Evolutionary conservation across 2,329 filamentous ascomycete genomes (phyloP).

Genomic region (Aspergillus sclerotialis): DNA sequence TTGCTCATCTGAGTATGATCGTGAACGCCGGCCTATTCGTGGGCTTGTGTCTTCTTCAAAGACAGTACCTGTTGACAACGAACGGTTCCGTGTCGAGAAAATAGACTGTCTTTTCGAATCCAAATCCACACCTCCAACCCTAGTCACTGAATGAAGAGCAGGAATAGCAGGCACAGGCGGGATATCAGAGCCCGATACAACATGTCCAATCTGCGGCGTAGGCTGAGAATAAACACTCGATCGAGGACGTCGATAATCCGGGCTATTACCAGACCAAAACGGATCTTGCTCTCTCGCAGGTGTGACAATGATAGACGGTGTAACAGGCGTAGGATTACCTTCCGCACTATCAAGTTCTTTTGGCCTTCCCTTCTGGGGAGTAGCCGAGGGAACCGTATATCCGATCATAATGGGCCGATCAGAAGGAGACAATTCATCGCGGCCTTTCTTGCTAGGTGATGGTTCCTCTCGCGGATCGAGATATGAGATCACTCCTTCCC

Average conservation of each 20-base stretch:
- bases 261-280: constrained; percentile 26
- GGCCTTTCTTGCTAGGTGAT: constrained; percentile 17
- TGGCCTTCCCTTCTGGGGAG: constrained; percentile 10
- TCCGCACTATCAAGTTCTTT: constrained; percentile 22
- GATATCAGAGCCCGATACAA: constrained; percentile 19
- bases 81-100: constrained; percentile 18
- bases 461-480: constrained; percentile 10
- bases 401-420: constrained; percentile 42
- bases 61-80: constrained; percentile 28
- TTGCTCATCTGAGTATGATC: constrained; percentile 24
- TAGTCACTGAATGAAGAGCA: constrained; percentile 15
- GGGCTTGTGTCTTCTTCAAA: constrained; percentile 28
- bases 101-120: constrained; percentile 10
- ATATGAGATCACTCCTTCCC: constrained; percentile 8
- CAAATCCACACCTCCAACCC: constrained; percentile 9
- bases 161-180: constrained; percentile 39
- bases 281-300: constrained; percentile 36
- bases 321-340: constrained; percentile 15
- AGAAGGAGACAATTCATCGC: constrained; percentile 35
- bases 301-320: constrained; percentile 41
- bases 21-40: constrained; percentile 6
- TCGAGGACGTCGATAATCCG: constrained; percentile 19
- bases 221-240: constrained; percentile 41
- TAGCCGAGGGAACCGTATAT: constrained; percentile 30
- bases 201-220: constrained; percentile 21